Evolutionary conservation across 1,284 basidiomycete species (phyloP).

Genomic region (Moesziomyces globuligerus): DNA sequence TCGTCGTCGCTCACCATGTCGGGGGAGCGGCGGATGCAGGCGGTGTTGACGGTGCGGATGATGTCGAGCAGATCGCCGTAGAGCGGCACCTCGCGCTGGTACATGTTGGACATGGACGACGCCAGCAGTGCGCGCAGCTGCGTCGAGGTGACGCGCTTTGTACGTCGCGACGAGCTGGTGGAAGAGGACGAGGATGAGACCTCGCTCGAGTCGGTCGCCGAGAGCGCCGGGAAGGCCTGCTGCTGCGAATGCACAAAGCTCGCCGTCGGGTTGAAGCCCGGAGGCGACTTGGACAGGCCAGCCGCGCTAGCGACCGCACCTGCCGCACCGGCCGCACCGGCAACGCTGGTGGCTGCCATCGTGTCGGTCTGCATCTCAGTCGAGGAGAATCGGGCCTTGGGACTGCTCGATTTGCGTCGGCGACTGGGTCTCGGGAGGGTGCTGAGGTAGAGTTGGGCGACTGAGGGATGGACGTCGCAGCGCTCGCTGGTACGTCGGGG

Average conservation of each 20-base stretch:
- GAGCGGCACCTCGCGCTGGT: conserved; percentile 68
- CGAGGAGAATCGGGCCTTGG: background rate
- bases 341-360: background rate
- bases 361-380: background rate
- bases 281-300: background rate
- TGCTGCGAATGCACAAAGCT: conserved; percentile 15
- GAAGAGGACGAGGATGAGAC: conserved; percentile 14
- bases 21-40: conserved; percentile 25
- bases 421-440: conserved; percentile 6
- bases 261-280: conserved; percentile 1
- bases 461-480: conserved; percentile 36
- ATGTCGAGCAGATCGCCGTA: conserved; percentile 69
- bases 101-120: conserved; percentile 67
- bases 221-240: conserved; percentile 15
- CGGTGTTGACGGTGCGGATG: conserved; percentile 67
- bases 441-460: conserved; percentile 31
- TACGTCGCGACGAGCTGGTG: conserved; percentile 2
- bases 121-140: conserved; percentile 67
- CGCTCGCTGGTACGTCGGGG: conserved; percentile 6
- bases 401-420: background rate
- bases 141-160: conserved; percentile 8
- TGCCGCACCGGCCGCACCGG: too few relatives aligned
- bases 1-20: conserved; percentile 49
- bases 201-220: conserved; percentile 11
- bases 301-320: too few relatives aligned